A percentile compares a stretch with the other conserved stretches of the same genome.
Evolutionary conservation across 208 protist species (phyloP).

Genomic region (Wallacemonas sp.): DNA sequence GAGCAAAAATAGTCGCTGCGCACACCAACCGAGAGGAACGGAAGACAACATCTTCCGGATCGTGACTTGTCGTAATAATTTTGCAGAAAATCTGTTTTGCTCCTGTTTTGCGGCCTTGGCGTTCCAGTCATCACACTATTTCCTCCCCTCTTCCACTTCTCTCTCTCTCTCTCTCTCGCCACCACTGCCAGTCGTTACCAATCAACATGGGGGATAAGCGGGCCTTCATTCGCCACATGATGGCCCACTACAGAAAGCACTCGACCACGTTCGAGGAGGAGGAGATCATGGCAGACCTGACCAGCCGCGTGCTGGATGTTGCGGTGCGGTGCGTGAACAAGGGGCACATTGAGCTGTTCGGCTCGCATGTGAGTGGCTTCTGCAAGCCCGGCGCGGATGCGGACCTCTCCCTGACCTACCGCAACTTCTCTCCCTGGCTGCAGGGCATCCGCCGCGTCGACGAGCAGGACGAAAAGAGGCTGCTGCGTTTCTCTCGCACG

Average conservation of each 20-base stretch:
- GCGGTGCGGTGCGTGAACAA: slow-evolving; percentile 84
- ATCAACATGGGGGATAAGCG: background rate
- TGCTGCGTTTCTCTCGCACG: slow-evolving; percentile 77
- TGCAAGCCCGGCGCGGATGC: slow-evolving; percentile 75
- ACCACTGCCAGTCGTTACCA: background rate
- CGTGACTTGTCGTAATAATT: too few species aligned
- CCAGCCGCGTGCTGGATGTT: slow-evolving; percentile 64
- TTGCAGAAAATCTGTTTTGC: too few species aligned
- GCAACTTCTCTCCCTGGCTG: slow-evolving; percentile 88
- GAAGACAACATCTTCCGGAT: too few species aligned
- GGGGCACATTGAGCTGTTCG: slow-evolving; percentile 77
- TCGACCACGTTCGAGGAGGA: slow-evolving; percentile 31
- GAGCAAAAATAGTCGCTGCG: too few species aligned
- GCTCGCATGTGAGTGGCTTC: slow-evolving; percentile 85
- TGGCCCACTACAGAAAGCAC: slow-evolving; percentile 62
- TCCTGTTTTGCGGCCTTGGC: too few species aligned
- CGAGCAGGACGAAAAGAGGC: slow-evolving; percentile 68
- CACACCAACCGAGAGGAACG: too few species aligned
- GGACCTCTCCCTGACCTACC: slow-evolving; percentile 86
- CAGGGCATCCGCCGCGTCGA: slow-evolving; percentile 56
- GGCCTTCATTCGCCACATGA: slow-evolving; percentile 74
- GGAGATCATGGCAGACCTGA: slow-evolving; percentile 55
- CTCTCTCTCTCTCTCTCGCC: background rate
- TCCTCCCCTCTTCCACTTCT: background rate
- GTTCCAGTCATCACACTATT: too few species aligned